A percentile compares a stretch with the other conserved stretches of the same genome.
phyloP scores from a whole-genome alignment of 805 yeast species.

The Priceomyces haplophilus region DNA sequence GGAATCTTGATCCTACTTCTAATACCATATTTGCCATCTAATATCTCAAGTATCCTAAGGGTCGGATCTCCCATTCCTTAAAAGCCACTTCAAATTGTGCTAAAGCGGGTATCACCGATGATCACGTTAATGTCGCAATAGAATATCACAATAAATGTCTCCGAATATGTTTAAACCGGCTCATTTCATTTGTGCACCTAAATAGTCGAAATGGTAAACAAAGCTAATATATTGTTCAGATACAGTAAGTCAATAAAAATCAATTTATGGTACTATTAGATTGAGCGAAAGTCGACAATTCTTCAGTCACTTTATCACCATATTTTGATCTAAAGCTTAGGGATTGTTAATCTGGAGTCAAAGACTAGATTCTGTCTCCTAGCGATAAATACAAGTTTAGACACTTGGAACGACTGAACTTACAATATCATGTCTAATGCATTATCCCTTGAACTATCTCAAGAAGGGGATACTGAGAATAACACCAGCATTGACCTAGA shows the following conservation, averaged over 20 bases:
- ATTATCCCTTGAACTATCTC: slow-evolving; percentile 12
- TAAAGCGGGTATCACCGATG: not conserved
- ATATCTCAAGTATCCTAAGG: not conserved
- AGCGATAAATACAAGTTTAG: no score
- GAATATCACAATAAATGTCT: not conserved
- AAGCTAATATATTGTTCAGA: slow-evolving; percentile 3
- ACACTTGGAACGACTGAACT: no score
- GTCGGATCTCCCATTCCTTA: no score
- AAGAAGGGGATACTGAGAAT: slow-evolving; percentile 1
- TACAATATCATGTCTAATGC: slow-evolving; percentile 7
- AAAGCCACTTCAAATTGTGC: not conserved
- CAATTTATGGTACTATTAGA: not conserved
- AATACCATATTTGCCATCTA: slow-evolving; percentile 5
- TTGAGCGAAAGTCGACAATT: not conserved
- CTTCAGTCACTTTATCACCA: not conserved
- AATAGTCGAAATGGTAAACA: slow-evolving; percentile 10
- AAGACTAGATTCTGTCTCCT: not conserved
- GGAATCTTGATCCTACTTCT: slow-evolving; percentile 32
- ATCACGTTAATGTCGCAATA: not conserved
- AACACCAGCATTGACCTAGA: slow-evolving; percentile 2
- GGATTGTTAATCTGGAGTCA: not conserved
- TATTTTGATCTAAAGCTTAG: not conserved
- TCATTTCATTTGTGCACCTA: slow-evolving; percentile 11
- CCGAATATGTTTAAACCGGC: not conserved
- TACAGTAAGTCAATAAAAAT: slow-evolving; percentile 4